Evolutionary conservation across 257 asterid genomes (phyloP), one percentile per base, ranked within the genome.

Genomic region (Phtheirospermum japonicum): DNA sequence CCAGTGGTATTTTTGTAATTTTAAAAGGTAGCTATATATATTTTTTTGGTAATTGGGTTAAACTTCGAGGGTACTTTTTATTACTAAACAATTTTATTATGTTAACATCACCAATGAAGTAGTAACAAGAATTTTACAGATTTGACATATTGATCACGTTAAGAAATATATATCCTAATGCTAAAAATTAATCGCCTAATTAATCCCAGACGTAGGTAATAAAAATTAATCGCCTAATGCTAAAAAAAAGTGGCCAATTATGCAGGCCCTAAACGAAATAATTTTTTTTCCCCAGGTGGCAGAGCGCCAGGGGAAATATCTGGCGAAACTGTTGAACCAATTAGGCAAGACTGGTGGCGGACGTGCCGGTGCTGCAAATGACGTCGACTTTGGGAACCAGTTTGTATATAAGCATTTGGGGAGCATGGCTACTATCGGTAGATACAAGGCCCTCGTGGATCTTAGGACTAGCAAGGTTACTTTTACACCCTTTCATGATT

Each of bases 371-470:
- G 70, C 86, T 20, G 84, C 93, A 55, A 67, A 67, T 49, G 79
- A 76, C 16, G 28, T 81, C 34, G 84, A 73, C 64, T 68, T 82
- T 2, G 96, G 98, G n/a, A 56, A 65, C 10, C 78, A 76, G n/a
- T 91, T 84, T 42, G 87, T 91, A 40, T 91, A 88, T 58, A 84
- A 52, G 77, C 98, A 88, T 66, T 55, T 91, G 73, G 98, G 98
- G 40, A 91, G 95, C 85, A 91, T 86, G 96, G 98, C 98, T 26
- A 86, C 96, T 1, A 26, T 91, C 40, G 96, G 98, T 55, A 75
- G 98, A 73, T 86, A 80, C 77, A 91, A 88, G 78, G 98, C 98
- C 61, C 95, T 91, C 5, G 98, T 91, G 32, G 96, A 91, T 77
- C 90, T 91, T 4, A 86, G 98, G 80, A 79, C 86, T 77, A 86